These are phyloP conservation scores for Sporothrix pallida DNA, from an alignment of 2,329 filamentous ascomycete species.

Conservation along the genomic window DNA sequence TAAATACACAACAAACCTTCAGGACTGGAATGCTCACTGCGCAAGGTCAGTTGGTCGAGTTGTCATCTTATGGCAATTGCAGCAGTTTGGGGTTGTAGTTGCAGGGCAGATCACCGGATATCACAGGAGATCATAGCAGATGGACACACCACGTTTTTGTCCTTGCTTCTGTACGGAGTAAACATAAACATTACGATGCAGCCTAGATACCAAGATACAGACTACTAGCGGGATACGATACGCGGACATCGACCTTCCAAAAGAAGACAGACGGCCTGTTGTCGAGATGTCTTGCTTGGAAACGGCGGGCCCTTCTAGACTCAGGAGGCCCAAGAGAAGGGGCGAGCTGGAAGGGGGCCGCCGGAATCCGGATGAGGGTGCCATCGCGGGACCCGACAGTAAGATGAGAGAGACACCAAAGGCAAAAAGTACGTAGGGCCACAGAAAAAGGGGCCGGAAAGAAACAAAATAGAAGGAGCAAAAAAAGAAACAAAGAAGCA, in stretches of 20 bases:
- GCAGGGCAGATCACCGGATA: neutral
- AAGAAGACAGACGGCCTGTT: neutral
- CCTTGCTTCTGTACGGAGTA: slow-evolving; percentile 4
- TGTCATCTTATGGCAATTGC: neutral
- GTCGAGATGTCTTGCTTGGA: slow-evolving; percentile 3
- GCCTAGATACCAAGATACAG: neutral
- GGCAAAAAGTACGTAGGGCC: neutral
- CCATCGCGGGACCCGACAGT: neutral
- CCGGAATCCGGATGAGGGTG: neutral
- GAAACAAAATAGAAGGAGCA: neutral
- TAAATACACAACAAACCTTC: neutral
- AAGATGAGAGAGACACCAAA: neutral
- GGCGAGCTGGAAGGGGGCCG: neutral
- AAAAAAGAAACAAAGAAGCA: neutral
- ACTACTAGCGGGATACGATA: neutral
- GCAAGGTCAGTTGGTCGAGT: neutral
- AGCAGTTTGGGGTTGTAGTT: neutral
- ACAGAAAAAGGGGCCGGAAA: neutral
- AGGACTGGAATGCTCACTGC: neutral
- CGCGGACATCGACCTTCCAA: neutral
- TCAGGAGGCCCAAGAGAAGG: neutral
- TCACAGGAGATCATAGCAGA: neutral
- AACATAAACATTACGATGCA: neutral
- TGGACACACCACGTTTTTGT: neutral
- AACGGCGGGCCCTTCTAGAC: slow-evolving; percentile 13